Percentiles rank a stretch among this genome's conserved stretches.
phyloP scores from a whole-genome alignment of 148 eudicot genomes.

The Rhododendron simsii region DNA sequence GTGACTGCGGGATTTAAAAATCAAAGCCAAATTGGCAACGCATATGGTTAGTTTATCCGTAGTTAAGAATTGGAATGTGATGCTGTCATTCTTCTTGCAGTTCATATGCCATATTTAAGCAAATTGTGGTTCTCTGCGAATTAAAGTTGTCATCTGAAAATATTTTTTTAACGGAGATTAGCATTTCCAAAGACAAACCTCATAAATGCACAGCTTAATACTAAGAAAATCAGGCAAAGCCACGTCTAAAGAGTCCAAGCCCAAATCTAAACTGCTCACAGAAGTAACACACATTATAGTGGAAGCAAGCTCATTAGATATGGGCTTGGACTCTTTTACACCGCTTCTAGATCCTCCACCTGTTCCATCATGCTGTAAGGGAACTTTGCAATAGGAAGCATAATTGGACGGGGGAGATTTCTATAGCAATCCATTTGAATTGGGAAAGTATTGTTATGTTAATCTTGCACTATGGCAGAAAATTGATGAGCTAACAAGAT shows the following conservation, averaged over 20 bases:
- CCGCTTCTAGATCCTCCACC: not conserved
- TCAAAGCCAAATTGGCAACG: conserved; percentile 78
- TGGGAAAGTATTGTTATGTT: not conserved
- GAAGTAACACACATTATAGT: not conserved
- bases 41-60: conserved; percentile 61
- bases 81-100: not conserved
- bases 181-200: not conserved
- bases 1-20: conserved; percentile 75
- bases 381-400: not conserved
- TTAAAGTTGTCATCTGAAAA: not conserved
- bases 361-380: not conserved
- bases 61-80: not conserved
- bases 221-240: not conserved
- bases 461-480: not conserved
- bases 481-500: not conserved
- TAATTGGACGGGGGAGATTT: not conserved
- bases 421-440: not conserved
- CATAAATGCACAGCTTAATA: not conserved
- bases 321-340: not conserved
- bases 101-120: not conserved
- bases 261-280: not conserved
- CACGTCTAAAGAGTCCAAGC: not conserved
- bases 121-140: not conserved
- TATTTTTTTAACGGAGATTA: not conserved
- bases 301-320: not conserved